Percentiles rank a stretch among this genome's conserved stretches.
Evolutionary conservation across 371 early-diverging fungal genomes (phyloP).

Genomic region (Mucor piriformis): DNA sequence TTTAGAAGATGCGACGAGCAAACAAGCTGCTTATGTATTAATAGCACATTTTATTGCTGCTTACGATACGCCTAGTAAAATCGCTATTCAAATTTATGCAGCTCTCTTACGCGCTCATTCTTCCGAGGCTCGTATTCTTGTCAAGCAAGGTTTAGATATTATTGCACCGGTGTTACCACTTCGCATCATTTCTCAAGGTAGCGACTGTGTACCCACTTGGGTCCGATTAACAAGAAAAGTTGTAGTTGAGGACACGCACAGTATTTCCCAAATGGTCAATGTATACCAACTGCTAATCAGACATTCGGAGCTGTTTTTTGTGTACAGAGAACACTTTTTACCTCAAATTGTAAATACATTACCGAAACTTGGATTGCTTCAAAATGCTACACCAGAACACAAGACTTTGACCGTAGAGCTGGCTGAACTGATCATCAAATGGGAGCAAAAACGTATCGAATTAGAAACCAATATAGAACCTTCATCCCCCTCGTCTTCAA

Average conservation of each 20-base stretch:
- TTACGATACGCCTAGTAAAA: conserved; percentile 91
- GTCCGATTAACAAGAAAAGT: conserved; percentile 86
- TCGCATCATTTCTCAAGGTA: conserved; percentile 63
- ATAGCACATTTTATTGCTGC: conserved; percentile 90
- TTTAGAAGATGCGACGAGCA: conserved; percentile 90
- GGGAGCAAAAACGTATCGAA: conserved; percentile 72
- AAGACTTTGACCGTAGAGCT: conserved; percentile 86
- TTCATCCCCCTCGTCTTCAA: conserved; percentile 5
- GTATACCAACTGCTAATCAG: conserved; percentile 91
- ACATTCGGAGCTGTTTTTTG: conserved; percentile 88
- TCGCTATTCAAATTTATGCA: conserved; percentile 88
- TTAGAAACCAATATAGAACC: conserved; percentile 12
- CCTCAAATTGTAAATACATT: conserved; percentile 86
- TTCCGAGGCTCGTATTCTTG: conserved; percentile 79
- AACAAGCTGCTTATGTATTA: conserved; percentile 93
- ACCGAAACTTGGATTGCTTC: conserved; percentile 83
- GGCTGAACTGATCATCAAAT: conserved; percentile 85
- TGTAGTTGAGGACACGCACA: conserved; percentile 90
- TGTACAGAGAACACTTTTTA: conserved; percentile 85
- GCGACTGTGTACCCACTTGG: conserved; percentile 80
- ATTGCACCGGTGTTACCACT: conserved; percentile 88
- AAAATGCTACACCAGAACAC: conserved; percentile 87
- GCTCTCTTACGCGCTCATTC: conserved; percentile 89
- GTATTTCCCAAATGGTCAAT: conserved; percentile 83
- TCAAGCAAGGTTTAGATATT: conserved; percentile 93